Evolutionary conservation across 1,284 basidiomycete genomes (phyloP).

Genomic region (Cutaneotrichosporon sp.): DNA sequence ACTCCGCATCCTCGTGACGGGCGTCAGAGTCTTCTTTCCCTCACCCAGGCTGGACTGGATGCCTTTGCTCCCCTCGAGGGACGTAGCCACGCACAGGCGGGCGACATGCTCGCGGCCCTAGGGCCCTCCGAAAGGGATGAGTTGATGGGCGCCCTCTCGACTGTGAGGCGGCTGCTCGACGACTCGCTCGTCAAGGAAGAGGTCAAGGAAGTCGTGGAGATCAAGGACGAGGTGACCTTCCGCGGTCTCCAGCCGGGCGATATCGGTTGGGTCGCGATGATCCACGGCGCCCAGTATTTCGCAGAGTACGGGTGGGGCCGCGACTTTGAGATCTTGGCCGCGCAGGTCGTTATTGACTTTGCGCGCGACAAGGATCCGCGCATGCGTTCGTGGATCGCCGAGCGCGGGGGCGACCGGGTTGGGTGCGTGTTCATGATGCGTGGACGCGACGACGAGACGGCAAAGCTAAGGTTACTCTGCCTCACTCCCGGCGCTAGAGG

Average conservation of each 20-base stretch:
- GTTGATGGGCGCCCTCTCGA: constrained; percentile 14
- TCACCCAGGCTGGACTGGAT: constrained; percentile 7
- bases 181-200: not conserved
- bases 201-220: not conserved
- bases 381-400: constrained; percentile 21
- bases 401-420: constrained; percentile 16
- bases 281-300: constrained; percentile 19
- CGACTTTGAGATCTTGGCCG: constrained; percentile 18
- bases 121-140: not conserved
- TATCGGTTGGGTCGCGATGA: constrained; percentile 23
- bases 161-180: constrained; percentile 14
- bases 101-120: constrained; percentile 10
- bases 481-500: constrained; percentile 16
- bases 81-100: constrained; percentile 4
- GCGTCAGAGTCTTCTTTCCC: constrained; percentile 16
- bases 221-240: not conserved
- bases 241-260: constrained; percentile 19
- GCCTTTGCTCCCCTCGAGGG: constrained; percentile 15
- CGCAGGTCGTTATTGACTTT: constrained; percentile 10
- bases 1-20: constrained; percentile 14
- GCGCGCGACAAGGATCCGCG: constrained; percentile 6
- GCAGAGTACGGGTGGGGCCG: constrained; percentile 13
- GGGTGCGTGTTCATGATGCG: constrained; percentile 19
- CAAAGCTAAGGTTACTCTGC: constrained; percentile 20
- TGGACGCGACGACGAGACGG: not conserved